phyloP scores from a whole-genome alignment of 2,329 filamentous ascomycete species.

The Tolypocladium tropicale region DNA sequence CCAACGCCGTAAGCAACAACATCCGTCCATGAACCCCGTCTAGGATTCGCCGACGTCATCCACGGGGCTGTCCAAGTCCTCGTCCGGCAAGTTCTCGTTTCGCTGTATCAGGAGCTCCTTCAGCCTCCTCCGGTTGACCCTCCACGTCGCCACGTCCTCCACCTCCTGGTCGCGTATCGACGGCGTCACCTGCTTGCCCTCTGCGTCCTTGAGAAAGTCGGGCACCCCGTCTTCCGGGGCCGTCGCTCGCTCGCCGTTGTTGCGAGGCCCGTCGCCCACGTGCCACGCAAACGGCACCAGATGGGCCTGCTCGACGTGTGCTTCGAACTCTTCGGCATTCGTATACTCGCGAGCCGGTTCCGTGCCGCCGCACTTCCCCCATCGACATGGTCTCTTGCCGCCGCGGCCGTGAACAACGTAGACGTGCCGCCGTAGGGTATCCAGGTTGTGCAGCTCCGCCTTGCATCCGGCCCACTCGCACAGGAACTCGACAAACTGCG shows the following conservation, averaged over 20 bases:
- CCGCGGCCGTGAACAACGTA: conserved; percentile 33
- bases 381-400: conserved; percentile 13
- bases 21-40: background rate
- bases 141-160: conserved; percentile 37
- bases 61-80: conserved; percentile 21
- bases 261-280: conserved; percentile 47
- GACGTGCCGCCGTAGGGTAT: conserved; percentile 46
- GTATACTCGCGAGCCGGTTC: conserved; percentile 22
- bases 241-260: conserved; percentile 14
- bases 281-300: conserved; percentile 45
- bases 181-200: conserved; percentile 48
- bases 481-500: conserved; percentile 39
- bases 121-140: conserved; percentile 32
- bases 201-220: conserved; percentile 38
- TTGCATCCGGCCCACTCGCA: conserved; percentile 52
- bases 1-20: background rate
- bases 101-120: conserved; percentile 30
- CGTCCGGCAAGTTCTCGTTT: conserved; percentile 36
- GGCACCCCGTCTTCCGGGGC: conserved; percentile 23
- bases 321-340: conserved; percentile 26
- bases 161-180: conserved; percentile 39
- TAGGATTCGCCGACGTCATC: background rate
- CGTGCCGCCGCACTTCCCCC: conserved; percentile 18
- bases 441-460: conserved; percentile 52
- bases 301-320: conserved; percentile 44